phyloP scores from a whole-genome alignment of 495 filamentous ascomycete species.

The Neurospora sp. region DNA sequence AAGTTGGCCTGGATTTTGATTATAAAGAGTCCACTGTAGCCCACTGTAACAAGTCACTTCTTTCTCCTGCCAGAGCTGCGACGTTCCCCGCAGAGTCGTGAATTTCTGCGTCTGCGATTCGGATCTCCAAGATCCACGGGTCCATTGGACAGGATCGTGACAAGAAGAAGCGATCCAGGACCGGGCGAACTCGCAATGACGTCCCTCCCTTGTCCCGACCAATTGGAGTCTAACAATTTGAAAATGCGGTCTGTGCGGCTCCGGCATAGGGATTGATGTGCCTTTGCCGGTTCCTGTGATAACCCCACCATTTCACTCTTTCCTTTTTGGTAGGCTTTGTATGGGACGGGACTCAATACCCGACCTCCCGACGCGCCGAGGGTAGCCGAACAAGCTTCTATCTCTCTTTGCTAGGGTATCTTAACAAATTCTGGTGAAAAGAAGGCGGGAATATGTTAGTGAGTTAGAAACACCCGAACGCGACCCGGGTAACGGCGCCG shows the following conservation, averaged over 20 bases:
- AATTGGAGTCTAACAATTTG: conserved; percentile 18
- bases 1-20: neutral
- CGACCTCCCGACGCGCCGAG: neutral
- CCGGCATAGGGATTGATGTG: neutral
- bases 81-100: neutral
- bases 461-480: neutral
- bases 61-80: too few relatives aligned
- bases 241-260: conserved; percentile 10
- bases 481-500: neutral
- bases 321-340: neutral
- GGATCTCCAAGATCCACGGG: neutral
- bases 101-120: neutral
- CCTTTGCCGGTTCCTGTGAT: neutral
- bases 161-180: neutral
- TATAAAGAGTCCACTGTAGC: neutral
- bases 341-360: too few relatives aligned
- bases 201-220: conserved; percentile 10
- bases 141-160: too few relatives aligned
- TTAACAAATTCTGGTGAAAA: neutral
- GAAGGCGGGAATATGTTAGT: neutral
- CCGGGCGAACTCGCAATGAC: conserved; percentile 12
- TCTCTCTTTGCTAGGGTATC: neutral
- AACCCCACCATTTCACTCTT: neutral
- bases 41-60: neutral
- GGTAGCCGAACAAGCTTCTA: neutral